These are phyloP conservation scores for Hericium alpestre DNA, from an alignment of 768 basidiomycete genomes.

Conservation along the genomic window DNA sequence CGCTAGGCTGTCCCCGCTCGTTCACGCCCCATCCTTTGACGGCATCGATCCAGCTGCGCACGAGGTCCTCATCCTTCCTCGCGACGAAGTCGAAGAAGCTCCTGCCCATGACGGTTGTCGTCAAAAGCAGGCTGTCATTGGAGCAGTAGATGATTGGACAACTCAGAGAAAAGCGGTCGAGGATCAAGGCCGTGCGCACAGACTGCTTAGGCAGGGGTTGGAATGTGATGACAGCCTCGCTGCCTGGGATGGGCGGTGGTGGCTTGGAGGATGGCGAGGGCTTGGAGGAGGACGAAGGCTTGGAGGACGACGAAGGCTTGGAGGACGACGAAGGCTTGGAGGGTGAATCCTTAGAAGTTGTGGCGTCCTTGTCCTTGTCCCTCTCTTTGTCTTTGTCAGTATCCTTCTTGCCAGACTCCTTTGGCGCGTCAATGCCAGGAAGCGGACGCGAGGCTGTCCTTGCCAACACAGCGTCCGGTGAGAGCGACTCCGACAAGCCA, in stretches of 20 bases:
- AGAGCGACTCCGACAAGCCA: slow-evolving; percentile 1
- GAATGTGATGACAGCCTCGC: slow-evolving; percentile 34
- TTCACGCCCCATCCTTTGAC: slow-evolving; percentile 82
- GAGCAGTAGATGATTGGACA: slow-evolving; percentile 64
- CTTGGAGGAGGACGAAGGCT: neutral
- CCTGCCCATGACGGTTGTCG: slow-evolving; percentile 48
- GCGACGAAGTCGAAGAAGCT: slow-evolving; percentile 71
- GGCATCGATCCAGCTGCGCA: slow-evolving; percentile 64
- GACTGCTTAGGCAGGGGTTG: slow-evolving; percentile 60
- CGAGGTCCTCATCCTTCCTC: slow-evolving; percentile 50
- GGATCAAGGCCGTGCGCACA: slow-evolving; percentile 67
- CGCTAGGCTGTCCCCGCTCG: slow-evolving; percentile 72
- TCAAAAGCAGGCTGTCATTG: slow-evolving; percentile 56
- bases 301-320: neutral
- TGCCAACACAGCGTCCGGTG: neutral
- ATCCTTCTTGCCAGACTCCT: neutral
- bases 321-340: neutral
- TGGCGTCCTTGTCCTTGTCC: neutral
- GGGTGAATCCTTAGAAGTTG: neutral
- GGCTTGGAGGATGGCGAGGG: neutral
- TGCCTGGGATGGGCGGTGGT: slow-evolving; percentile 1
- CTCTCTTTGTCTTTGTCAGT: neutral
- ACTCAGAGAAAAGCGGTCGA: slow-evolving; percentile 61
- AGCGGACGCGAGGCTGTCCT: neutral
- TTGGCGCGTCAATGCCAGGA: neutral